Percentiles rank a stretch among this genome's conserved stretches.
These are phyloP conservation scores for Luzula sylvatica DNA, from an alignment of 176 grass and related monocot genomes.

Conservation along the genomic window DNA sequence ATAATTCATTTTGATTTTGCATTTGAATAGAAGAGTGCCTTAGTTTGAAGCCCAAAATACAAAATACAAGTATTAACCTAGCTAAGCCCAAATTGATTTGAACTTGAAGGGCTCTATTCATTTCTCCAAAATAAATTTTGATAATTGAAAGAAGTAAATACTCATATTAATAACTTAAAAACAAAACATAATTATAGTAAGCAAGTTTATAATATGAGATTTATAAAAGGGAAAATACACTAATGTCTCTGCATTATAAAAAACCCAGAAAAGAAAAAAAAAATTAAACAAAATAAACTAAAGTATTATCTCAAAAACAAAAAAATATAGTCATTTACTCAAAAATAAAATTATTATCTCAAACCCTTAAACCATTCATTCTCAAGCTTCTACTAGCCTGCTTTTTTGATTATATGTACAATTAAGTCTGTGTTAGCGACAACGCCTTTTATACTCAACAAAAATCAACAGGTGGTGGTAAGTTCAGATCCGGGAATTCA, in stretches of 20 bases:
- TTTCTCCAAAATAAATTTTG: too few species aligned
- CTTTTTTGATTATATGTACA: constrained; percentile 26
- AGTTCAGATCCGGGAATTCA: constrained; percentile 17
- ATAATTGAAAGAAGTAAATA: too few species aligned
- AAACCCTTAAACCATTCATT: background rate
- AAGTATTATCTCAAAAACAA: background rate
- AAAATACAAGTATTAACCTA: too few species aligned
- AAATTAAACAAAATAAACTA: background rate
- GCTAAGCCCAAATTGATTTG: too few species aligned
- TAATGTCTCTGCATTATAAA: background rate
- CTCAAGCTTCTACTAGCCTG: constrained; percentile 7
- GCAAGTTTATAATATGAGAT: too few species aligned
- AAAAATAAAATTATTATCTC: background rate
- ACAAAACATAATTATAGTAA: too few species aligned
- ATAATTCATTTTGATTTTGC: too few species aligned
- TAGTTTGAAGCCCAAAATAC: too few species aligned
- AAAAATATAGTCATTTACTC: background rate
- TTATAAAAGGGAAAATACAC: too few species aligned
- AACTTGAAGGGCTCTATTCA: too few species aligned
- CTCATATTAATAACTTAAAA: too few species aligned
- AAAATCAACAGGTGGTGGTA: constrained; percentile 14
- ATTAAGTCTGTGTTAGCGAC: constrained; percentile 13
- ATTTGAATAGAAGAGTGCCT: too few species aligned
- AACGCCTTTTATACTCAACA: background rate
- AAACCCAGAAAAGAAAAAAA: background rate